Evolutionary conservation across 768 basidiomycete genomes (phyloP).

Genomic region (Rhodotorula taiwanensis): DNA sequence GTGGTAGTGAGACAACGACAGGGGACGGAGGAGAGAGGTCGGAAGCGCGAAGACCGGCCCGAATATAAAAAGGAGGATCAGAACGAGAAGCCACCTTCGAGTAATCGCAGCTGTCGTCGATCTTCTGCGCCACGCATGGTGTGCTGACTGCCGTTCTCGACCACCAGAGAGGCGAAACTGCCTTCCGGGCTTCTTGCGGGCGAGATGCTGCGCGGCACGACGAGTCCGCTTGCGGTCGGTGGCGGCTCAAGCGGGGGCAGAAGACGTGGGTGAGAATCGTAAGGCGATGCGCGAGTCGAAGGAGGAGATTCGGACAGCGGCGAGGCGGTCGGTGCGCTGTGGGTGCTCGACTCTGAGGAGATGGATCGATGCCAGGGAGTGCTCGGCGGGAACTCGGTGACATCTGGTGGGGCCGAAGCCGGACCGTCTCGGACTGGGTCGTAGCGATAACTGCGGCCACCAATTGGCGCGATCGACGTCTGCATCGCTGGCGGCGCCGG

Average conservation of each 20-base stretch:
- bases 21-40: neutral
- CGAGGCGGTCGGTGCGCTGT: too few relatives aligned
- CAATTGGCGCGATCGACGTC: neutral
- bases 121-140: constrained; percentile 18
- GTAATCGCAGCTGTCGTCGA: constrained; percentile 19
- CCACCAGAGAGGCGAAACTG: too few relatives aligned
- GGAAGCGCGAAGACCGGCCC: too few relatives aligned
- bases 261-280: constrained; percentile 1
- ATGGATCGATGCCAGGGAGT: too few relatives aligned
- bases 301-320: too few relatives aligned
- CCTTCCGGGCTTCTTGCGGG: too few relatives aligned
- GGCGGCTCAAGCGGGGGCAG: constrained; percentile 7
- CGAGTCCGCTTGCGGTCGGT: too few relatives aligned
- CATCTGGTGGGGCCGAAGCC: constrained; percentile 3
- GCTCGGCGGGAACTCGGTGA: neutral
- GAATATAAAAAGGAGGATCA: neutral
- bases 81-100: neutral
- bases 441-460: neutral
- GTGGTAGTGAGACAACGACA: too few relatives aligned
- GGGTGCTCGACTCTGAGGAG: too few relatives aligned
- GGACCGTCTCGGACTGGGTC: neutral
- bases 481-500: too few relatives aligned
- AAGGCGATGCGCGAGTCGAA: constrained; percentile 2
- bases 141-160: too few relatives aligned
- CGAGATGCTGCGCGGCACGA: too few relatives aligned